A percentile compares a stretch with the other conserved stretches of the same genome.
Conservation (phyloP, 2,329 filamentous ascomycete species). For the Stagonosporopsis vannaccii region DNA sequence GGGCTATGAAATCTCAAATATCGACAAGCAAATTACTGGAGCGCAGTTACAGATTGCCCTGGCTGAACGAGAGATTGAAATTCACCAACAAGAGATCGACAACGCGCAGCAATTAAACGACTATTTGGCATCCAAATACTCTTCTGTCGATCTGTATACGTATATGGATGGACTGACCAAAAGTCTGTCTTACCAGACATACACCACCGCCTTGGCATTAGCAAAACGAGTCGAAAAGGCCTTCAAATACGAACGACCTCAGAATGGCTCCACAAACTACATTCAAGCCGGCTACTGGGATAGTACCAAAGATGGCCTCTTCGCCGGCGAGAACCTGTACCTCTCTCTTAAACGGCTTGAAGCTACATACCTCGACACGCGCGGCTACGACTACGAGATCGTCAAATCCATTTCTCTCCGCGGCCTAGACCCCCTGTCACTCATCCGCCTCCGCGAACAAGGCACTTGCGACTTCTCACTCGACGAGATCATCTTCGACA, state of each 20-base stretch:
- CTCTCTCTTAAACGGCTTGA: background rate
- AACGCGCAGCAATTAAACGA: background rate
- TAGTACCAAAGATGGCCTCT: background rate
- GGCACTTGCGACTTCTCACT: background rate
- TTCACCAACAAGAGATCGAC: background rate
- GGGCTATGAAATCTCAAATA: background rate
- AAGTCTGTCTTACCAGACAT: background rate
- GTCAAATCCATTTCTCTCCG: background rate
- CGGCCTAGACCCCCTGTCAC: background rate
- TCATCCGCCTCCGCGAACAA: background rate
- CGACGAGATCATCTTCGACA: background rate
- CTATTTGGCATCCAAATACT: background rate
- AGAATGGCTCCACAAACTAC: background rate
- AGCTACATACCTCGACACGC: background rate
- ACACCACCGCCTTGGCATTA: background rate
- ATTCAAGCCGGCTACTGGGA: background rate
- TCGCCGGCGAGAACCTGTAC: background rate
- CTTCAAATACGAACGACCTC: background rate
- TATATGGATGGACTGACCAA: background rate
- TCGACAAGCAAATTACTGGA: background rate
- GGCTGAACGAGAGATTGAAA: background rate
- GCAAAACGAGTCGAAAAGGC: background rate
- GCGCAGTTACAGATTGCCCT: background rate
- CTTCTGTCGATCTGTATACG: background rate
- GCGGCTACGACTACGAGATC: background rate